Conservation (phyloP, 257 asterid genomes). For the Cinchona pubescens region DNA sequence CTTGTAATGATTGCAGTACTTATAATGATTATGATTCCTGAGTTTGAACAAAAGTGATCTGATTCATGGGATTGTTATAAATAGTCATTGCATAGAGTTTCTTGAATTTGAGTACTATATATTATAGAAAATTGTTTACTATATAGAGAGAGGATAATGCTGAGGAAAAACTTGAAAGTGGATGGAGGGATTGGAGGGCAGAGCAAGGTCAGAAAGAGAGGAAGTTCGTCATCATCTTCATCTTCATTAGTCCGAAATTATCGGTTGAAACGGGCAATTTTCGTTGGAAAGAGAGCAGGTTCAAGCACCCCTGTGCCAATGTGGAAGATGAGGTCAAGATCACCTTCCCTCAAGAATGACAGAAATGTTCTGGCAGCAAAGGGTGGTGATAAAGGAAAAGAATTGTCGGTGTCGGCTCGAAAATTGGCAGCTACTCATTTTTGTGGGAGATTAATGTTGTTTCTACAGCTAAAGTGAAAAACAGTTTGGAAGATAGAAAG, state of each 20-base stretch:
- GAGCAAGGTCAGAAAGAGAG: constrained; percentile 83
- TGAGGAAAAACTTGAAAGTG: constrained; percentile 54
- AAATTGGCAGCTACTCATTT: constrained; percentile 75
- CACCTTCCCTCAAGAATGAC: constrained; percentile 55
- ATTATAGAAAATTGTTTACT: constrained; percentile 4
- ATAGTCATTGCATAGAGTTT: constrained; percentile 10
- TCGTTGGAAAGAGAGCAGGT: constrained; percentile 76
- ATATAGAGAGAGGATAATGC: constrained; percentile 35
- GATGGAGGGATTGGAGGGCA: constrained; percentile 55
- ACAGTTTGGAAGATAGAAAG: constrained; percentile 34
- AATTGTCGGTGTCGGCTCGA: constrained; percentile 66
- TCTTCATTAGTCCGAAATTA: constrained; percentile 63
- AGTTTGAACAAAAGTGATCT: constrained; percentile 16
- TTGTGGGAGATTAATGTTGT: constrained; percentile 82
- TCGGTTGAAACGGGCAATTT: constrained; percentile 65
- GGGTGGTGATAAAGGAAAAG: constrained; percentile 46
- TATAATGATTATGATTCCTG: constrained; percentile 10
- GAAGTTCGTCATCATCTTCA: constrained; percentile 70
- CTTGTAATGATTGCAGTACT: constrained; percentile 7
- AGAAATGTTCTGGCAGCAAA: constrained; percentile 36
- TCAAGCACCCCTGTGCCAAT: constrained; percentile 75
- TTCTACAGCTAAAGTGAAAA: constrained; percentile 47
- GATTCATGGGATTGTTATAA: background rate
- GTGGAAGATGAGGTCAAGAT: constrained; percentile 70
- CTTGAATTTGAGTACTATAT: constrained; percentile 10